Evolutionary conservation across 139 green algal genomes (phyloP), one percentile per base, ranked within the genome.

Genomic region (Klebsormidium nitens): DNA sequence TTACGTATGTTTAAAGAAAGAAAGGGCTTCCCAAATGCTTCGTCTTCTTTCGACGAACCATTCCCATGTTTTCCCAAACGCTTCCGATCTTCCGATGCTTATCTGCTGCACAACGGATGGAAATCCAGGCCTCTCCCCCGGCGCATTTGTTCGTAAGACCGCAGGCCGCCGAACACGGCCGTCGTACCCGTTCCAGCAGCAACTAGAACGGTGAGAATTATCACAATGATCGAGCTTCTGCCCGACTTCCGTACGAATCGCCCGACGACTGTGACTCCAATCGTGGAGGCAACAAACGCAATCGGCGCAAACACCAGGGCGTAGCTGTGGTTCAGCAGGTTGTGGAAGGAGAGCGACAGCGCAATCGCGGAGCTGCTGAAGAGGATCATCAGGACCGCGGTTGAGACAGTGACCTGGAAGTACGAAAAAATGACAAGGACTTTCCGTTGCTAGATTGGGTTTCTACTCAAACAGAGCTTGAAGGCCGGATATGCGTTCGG

Each of bases 331-430:
- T 71, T 71, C 23, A 71, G 36, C 17, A 64, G 49, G 39, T 14
- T 3, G n/a, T 64, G 64, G 34, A 71, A 71, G 23, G 36, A 29
- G 52, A 71, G 64, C 26, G 64, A 71, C 42, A 71, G 35, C 17
- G 64, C 63, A 2, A 71, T 63, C 6, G 32, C 64, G 42, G 42
- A 64, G 64, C 64, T 71, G 64, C 64, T 63, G 23, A 71, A 71
- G 36, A 71, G 64, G 19, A 71, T 63, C 64, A 71, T 71, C 34
- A 71, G 29, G 42, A 71, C 64, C 34, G 64, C 48, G n/a, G 64
- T 71, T 5, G 64, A 65, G 19, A 42, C 64, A 23, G 64, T 71
- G 2, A 71, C 47, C 64, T 71, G 64, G n/a, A n/a, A n/a, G n/a
- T n/a, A n/a, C n/a, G n/a, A n/a, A n/a, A n/a, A n/a, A n/a, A n/a